Conservation (phyloP, 495 filamentous ascomycete species). For the Elaphomyces granulatus region DNA sequence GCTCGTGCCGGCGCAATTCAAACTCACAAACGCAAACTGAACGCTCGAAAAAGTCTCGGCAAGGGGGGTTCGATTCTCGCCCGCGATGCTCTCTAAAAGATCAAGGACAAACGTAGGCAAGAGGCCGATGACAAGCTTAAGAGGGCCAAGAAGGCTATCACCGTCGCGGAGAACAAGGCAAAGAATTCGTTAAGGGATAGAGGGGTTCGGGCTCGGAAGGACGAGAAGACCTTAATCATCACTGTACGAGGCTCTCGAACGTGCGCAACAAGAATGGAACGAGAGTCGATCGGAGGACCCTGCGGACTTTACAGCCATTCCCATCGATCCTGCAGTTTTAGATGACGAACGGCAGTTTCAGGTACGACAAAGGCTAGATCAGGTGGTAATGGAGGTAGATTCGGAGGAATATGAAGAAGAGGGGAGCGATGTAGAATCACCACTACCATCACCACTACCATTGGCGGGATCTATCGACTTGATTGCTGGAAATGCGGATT, state of each 20-base stretch:
- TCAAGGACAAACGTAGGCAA: not conserved
- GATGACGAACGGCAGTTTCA: not conserved
- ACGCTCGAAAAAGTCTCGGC: not conserved
- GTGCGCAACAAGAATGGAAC: not conserved
- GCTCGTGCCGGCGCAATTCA: not conserved
- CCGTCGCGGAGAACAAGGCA: not conserved
- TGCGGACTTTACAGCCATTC: not conserved
- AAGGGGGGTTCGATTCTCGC: not conserved
- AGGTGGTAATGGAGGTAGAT: not conserved
- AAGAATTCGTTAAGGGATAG: not conserved
- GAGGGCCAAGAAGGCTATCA: not conserved
- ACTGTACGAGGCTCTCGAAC: not conserved
- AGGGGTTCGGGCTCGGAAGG: not conserved
- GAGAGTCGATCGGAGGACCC: not conserved
- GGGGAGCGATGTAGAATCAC: not conserved
- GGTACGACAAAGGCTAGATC: not conserved
- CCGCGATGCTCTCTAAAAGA: not conserved
- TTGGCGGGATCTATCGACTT: not conserved
- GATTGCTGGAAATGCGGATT: not conserved
- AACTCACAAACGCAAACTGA: not conserved
- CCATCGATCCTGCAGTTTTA: not conserved
- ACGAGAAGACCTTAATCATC: not conserved
- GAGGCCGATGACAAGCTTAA: not conserved
- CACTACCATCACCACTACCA: not conserved
- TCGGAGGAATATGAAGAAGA: not conserved